Evolutionary conservation across 768 basidiomycete species (phyloP), one percentile per base, ranked within the genome.

Genomic region (Auriscalpium orientale): DNA sequence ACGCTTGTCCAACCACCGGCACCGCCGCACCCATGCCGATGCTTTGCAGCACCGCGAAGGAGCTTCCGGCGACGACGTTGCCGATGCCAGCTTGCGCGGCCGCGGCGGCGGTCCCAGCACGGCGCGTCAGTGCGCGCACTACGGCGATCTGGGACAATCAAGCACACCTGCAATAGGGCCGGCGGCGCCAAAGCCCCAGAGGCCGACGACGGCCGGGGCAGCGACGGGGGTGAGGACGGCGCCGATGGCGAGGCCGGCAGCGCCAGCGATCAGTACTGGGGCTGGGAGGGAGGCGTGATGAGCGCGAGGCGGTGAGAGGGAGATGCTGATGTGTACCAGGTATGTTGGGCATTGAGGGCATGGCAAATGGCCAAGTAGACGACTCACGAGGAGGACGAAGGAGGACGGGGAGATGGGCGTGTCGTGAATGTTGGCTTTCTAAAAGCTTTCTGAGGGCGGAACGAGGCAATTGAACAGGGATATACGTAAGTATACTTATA

Each of bases 71-170:
- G 1, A 40, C 57, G 7, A 68, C 63, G 46, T 55, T 63, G 22
- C 65, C 66, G 16, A 68, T 62, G 9, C 59, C 57, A 20, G 63
- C 58, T 40, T 66, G 64, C 15, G 58, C 62, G 2, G 59, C 60
- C 7, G 65, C 66, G 18, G 64, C 66, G 2, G 63, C 11, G 1
- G 60, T 56, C 22, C 67, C 65, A 65, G 35, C 49, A 3, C 16
- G 44, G 44, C 13, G 6, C 34, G 36, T 4, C 8, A 18, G 44
- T 18, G 8, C 43, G 16, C n/a, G n/a, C n/a, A 16, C 38, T 6
- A 33, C 16, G 20, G 28, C 21, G 33, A 6, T 22, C 10, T 22
- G 22, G 22, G 36, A 20, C n/a, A n/a, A 22, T 54, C 36, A 51
- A 12, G 54, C 58, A n/a, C n/a, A n/a, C n/a, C 57, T 2, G 45